Evolutionary conservation across 176 grass and related monocot genomes (phyloP).

Genomic region (Zizania latifolia): DNA sequence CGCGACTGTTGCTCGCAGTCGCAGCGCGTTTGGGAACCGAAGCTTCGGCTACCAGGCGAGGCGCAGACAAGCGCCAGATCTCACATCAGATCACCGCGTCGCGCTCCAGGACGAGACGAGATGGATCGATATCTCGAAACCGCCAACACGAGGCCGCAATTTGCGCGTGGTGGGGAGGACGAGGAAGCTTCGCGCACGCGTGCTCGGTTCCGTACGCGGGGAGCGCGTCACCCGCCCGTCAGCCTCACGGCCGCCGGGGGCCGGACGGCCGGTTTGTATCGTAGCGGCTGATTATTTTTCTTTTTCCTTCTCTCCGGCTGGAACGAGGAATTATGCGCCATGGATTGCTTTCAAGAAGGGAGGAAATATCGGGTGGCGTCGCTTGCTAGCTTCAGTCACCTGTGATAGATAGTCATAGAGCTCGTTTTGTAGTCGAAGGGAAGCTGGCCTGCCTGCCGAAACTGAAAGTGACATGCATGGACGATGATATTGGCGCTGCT

Average conservation of each 20-base stretch:
- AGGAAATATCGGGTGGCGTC: not conserved
- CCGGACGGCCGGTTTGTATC: not conserved
- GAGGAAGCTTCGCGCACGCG: not conserved
- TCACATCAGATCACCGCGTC: not conserved
- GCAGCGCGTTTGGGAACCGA: not conserved
- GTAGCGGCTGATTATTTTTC: not conserved
- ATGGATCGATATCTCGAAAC: not conserved
- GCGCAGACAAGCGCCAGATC: not conserved
- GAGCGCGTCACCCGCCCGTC: not conserved
- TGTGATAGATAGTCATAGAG: no score
- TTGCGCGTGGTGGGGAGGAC: not conserved
- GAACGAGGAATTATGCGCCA: not conserved
- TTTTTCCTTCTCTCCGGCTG: not conserved
- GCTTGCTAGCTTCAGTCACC: not conserved
- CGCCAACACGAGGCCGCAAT: not conserved
- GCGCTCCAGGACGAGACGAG: not conserved
- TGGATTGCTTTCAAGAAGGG: not conserved
- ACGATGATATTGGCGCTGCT: not conserved
- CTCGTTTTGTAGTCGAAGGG: not conserved
- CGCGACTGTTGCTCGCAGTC: not conserved
- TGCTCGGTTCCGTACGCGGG: not conserved
- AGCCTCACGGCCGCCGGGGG: not conserved
- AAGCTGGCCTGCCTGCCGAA: not conserved
- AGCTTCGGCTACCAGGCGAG: not conserved
- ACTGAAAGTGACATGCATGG: not conserved